Evolutionary conservation across 2,329 filamentous ascomycete genomes (phyloP), one percentile per base, ranked within the genome.

Genomic region (Neonectria hederae): DNA sequence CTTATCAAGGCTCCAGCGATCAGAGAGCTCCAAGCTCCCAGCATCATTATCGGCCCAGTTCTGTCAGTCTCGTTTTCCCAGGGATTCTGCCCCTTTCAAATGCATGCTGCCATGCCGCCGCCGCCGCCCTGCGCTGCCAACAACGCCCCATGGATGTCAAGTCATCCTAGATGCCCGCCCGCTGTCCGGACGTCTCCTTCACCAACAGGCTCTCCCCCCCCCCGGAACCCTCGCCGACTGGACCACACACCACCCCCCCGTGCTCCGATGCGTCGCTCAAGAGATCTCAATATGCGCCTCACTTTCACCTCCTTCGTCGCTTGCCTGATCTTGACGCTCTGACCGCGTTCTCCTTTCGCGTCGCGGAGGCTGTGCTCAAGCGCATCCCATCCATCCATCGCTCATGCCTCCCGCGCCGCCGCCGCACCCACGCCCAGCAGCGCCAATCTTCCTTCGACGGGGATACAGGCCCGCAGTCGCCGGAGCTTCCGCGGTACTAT

Each of bases 181-280:
- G 30, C 55, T 17, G 42, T 42, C 35, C 30, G n/a, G 38, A 19
- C 9, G 8, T 11, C 26, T 26, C 28, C 17, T 32, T 57, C 40
- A 59, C 42, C 40, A 55, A 55, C 57, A 38, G 42, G 14, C 53
- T 28, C 30, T 13, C 30, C 32, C 5, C 32, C 30, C 30, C 32
- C 53, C 68, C 70, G 70, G 70, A 68, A 59, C 53, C 65, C 58
- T 62, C 70, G 70, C 69, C 59, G 65, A 63, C 56, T 69, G 54
- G 66, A 52, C 60, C 49, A 30, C 52, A 40, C 35, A n/a, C 26
- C 38, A 21, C n/a, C 49, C 26, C 26, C 40, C n/a, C 43, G 51
- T 38, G 43, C 55, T 45, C 56, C 59, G 62, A 56, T 46, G 38
- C 57, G 40, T 62, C 66, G 60, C 46, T 56, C 63, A 59, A 65